Percentiles rank a stretch among this genome's conserved stretches.
Conservation (phyloP, 2,329 filamentous ascomycete genomes). For the Paramyrothecium sp. region DNA sequence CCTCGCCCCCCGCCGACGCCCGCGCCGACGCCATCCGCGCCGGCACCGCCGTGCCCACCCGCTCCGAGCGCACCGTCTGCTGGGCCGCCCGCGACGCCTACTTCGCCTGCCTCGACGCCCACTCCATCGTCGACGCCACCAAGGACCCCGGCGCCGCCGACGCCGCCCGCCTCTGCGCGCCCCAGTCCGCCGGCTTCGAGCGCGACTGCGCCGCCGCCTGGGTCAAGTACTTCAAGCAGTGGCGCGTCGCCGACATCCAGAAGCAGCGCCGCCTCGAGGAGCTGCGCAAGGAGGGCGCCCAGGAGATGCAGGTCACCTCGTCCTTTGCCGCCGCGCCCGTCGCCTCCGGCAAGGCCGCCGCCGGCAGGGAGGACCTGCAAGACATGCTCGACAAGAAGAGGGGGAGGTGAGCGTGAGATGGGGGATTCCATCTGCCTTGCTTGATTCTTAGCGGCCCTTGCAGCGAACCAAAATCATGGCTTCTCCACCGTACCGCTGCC, state of each 20-base stretch:
- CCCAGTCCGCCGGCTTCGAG: constrained; percentile 63
- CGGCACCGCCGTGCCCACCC: constrained; percentile 74
- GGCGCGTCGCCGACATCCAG: constrained; percentile 87
- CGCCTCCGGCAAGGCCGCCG: constrained; percentile 23
- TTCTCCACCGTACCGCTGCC: too few species aligned
- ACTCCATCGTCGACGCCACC: constrained; percentile 72
- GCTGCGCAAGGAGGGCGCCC: constrained; percentile 71
- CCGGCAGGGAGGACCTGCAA: constrained; percentile 35
- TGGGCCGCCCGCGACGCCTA: constrained; percentile 88
- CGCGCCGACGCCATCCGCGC: constrained; percentile 54
- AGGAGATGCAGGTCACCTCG: constrained; percentile 49
- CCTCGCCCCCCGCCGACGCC: constrained; percentile 40
- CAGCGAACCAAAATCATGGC: too few species aligned
- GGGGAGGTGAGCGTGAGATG: constrained; percentile 13
- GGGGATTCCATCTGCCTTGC: not conserved
- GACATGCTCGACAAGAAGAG: constrained; percentile 36
- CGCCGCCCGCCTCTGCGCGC: constrained; percentile 35
- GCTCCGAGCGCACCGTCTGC: constrained; percentile 77
- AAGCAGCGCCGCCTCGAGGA: constrained; percentile 76
- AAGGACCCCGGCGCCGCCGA: constrained; percentile 38
- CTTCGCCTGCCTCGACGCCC: constrained; percentile 81
- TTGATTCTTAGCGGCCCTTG: too few species aligned
- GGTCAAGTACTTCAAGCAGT: constrained; percentile 99
- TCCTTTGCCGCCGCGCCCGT: constrained; percentile 34
- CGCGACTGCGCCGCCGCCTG: constrained; percentile 84